Evolutionary conservation across 768 basidiomycete genomes (phyloP), one percentile per base, ranked within the genome.

Genomic region (Trametes gibbosa): DNA sequence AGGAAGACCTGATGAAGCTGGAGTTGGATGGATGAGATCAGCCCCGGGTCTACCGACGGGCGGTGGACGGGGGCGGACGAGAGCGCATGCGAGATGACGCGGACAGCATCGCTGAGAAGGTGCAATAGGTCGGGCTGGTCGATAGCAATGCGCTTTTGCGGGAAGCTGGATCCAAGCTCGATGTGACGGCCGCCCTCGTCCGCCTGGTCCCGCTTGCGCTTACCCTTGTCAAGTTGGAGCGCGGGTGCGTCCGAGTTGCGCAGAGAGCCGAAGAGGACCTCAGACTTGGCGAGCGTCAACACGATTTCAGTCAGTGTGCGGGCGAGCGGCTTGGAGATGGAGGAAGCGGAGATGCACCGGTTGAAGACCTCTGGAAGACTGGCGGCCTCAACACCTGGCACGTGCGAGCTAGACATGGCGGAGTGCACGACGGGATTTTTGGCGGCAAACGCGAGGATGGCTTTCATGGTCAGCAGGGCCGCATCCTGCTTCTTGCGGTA

Each of bases 1-100:
- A 90, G 76, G 68, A 90, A 91, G 10, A 90, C 76, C 62, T 90
- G 89, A 62, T 92, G 89, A 14, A 92, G 79, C 35, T 83, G 84
- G 13, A 83, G 72, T 56, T 89, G 87, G 25, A 92, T 84, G 48
- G 88, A 84, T n/a, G 85, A 75, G 49, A 92, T 81, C 57, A 89
- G 70, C 27, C 77, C 66, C 13, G 86, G 77, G 64, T 84, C 82
- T 48, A 87, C 76, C 2, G 78, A 70, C 40, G 76, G 77, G 19
- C 75, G 64, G 13, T 66, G 43, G 24, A 79, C 54, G 29, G 68
- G 54, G 29, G 69, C 61, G 25, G 80, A 69, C 8, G 67, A 67
- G 46, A 90, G 74, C 10, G 83, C 76, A 34, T 79, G 75, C 4
- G 81, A 77, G 61, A 89, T 79, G 53, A 78, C 68, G 34, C 79